Evolutionary conservation across 352 stramenopile species (phyloP), one percentile per base, ranked within the genome.

Genomic region (Pythium apleroticum): DNA sequence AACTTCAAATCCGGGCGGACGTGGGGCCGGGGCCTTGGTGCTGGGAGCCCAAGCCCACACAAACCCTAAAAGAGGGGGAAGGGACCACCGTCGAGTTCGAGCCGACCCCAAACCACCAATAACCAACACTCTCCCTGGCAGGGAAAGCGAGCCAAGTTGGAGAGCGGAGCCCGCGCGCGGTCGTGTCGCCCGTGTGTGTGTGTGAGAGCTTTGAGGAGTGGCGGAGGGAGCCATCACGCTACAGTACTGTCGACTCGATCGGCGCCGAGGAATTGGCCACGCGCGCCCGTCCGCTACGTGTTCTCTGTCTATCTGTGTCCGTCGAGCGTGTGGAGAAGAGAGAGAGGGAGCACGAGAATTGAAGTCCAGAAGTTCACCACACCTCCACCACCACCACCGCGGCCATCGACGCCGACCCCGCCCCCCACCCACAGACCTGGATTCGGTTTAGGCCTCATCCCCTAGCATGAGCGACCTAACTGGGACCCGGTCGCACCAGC

Each of bases 1-100:
- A 72, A 66, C 57, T 65, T 72, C 65, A 72, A 72, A 72, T 63
- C 57, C 58, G 58, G 57, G 52, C 55, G 35, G 33, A 65, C 45
- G 43, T 39, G 30, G 30, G 30, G 30, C 30, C 30, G 43, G 56
- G 52, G 52, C 39, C 52, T 68, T 57, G 1, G 46, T 3, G 9
- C 33, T 41, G 33, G 11, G 37, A 46, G 50, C 60, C 60, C 50
- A 37, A 33, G 31, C 59, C 24, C 59, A 58, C 59, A 45, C 55
- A 62, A 62, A 58, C 54, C 33, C 54, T 41, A 64, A 63, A 68
- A 68, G 17, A 52, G 50, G 25, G 52, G 60, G 54, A 69, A 56
- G 48, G 63, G 55, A 69, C 63, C 56, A 56, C 57, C 46, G 58
- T 33, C 35, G 37, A 39, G 54, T 39, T 59, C 55, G 43, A 25